Conservation (phyloP, 83 land plant species). For the Picea abies region DNA sequence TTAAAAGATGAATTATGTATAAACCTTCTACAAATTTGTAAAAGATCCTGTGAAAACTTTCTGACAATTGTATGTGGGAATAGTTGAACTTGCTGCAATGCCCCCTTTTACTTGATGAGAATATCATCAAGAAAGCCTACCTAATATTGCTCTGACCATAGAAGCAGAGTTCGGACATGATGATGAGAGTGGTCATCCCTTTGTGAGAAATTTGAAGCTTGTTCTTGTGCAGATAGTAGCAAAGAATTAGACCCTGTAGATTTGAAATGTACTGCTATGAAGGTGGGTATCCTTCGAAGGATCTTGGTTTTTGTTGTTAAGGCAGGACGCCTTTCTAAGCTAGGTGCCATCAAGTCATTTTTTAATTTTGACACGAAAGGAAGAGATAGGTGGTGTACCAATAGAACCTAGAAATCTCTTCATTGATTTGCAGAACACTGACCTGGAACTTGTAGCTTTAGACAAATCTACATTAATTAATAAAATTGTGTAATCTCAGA, state of each 20-base stretch:
- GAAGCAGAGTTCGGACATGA: constrained; percentile 9
- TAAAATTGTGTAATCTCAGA: neutral
- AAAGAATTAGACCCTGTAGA: constrained; percentile 44
- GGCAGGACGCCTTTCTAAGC: neutral
- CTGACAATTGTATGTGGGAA: constrained; percentile 40
- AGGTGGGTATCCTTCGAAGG: constrained; percentile 23
- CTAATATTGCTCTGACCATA: constrained; percentile 22
- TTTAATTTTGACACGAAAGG: constrained; percentile 26
- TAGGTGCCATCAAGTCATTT: constrained; percentile 14
- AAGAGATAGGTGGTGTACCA: constrained; percentile 24
- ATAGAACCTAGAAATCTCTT: constrained; percentile 13
- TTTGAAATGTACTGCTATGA: constrained; percentile 28
- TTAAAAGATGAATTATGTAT: too few species aligned
- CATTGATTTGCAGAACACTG: constrained; percentile 25
- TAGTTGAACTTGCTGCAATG: constrained; percentile 34
- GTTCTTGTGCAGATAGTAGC: constrained; percentile 39
- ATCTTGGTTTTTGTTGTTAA: constrained; percentile 20
- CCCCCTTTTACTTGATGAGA: constrained; percentile 36
- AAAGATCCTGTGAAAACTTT: constrained; percentile 11
- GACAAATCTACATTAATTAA: neutral
- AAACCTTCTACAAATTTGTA: too few species aligned
- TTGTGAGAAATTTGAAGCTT: constrained; percentile 37
- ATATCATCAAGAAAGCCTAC: constrained; percentile 29
- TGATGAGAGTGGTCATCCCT: constrained; percentile 23
- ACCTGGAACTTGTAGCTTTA: constrained; percentile 23